Base-by-base conservation (phyloP, 768 basidiomycete genomes). In the Phlegmacium glaucopus region DNA sequence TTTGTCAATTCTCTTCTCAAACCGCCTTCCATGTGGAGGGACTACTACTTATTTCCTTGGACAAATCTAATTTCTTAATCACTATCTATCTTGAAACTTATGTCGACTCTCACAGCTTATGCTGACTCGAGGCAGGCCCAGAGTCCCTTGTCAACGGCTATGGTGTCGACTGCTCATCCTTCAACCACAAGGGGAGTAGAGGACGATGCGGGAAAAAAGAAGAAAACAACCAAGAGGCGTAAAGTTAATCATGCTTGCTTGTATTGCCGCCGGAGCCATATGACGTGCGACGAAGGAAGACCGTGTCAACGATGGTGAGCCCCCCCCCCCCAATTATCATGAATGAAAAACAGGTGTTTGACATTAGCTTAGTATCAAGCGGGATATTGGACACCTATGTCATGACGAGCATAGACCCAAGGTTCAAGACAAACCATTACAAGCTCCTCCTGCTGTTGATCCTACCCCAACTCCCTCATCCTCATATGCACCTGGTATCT, bases 181-280 rank as follows among this genome's bases (percentile, higher is more conserved):
- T 44, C 11, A 42, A 29, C 17, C 29, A 43, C 16, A 45, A 50
- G 10, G 41, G 41, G 1, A 40, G 13, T 13, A 16, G 32, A 34
- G 3, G 71, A 74, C 22, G 72, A 71, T 37, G 60, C 53, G 9
- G 66, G 67, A 3, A 74, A 72, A 56, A 75, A 74, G 59, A 74
- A 77, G 66, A 78, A 79, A 57, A 66, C 69, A 13, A 59, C 80
- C 9, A 90, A 88, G 68, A 71, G 90, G 52, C 72, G 90, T 47
- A 94, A 94, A 64, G 90, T 91, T 49, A 91, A 91, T 64, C 91
- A 94, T 69, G 93, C 94, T 5, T 96, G 93, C 63, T 71, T 96
- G 36, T 96, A 94, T 66, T 96, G 93, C 68, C 77, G 92, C 62
- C 74, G 90, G 50, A 92, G 90, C 74, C 89, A 90, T 79, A 90